phyloP scores from a whole-genome alignment of 192 early-diverging fungal species.

The Coemansia sp. region DNA sequence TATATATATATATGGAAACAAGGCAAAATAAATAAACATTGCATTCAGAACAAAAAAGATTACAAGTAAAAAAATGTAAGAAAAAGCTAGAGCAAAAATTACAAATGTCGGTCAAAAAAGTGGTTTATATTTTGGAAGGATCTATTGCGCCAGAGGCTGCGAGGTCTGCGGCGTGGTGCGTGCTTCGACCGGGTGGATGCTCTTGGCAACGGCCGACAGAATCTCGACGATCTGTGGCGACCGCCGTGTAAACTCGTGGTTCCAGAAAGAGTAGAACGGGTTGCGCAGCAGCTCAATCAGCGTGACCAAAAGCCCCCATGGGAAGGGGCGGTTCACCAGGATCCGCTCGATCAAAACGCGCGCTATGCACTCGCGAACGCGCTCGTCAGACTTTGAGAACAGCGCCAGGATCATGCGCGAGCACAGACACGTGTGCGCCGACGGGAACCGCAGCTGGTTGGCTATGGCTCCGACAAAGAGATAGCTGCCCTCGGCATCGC shows the following conservation, averaged over 20 bases:
- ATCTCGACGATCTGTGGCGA: conserved; percentile 55
- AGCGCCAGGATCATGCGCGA: conserved; percentile 83
- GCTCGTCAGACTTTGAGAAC: conserved; percentile 68
- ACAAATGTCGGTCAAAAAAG: conserved; percentile 1
- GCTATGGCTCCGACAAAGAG: conserved; percentile 86
- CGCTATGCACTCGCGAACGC: conserved; percentile 92
- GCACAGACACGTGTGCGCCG: conserved; percentile 94
- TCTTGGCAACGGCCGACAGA: conserved; percentile 52
- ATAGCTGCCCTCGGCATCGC: conserved; percentile 72
- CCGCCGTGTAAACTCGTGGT: conserved; percentile 55
- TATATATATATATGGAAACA: neutral
- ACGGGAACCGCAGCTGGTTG: conserved; percentile 97
- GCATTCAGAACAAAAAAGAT: neutral
- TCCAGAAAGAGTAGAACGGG: conserved; percentile 76
- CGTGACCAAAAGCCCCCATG: conserved; percentile 95
- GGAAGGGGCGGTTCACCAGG: conserved; percentile 94
- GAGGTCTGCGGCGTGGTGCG: conserved; percentile 21
- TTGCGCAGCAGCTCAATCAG: conserved; percentile 97
- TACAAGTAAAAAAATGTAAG: neutral
- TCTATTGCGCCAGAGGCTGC: conserved; percentile 13
- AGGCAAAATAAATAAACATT: neutral
- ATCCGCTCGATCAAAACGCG: conserved; percentile 91
- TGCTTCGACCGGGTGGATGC: conserved; percentile 34
- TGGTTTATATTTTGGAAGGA: neutral
- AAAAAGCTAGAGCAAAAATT: neutral